phyloP scores from a whole-genome alignment of 2,329 filamentous ascomycete genomes.

The Leptographium radiaticola region DNA sequence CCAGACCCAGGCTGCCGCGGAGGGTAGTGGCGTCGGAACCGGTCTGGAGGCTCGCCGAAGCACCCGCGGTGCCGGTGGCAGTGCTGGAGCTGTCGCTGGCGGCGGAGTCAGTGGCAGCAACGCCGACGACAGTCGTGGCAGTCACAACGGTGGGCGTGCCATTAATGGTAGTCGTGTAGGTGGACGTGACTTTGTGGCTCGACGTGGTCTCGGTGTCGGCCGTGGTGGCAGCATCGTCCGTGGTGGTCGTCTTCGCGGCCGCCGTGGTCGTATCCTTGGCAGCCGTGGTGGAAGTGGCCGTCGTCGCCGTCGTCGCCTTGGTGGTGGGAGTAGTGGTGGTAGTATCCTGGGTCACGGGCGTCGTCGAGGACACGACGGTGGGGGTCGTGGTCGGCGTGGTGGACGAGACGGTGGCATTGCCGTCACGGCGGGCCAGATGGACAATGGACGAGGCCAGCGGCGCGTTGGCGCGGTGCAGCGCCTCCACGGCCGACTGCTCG shows the following conservation, averaged over 20 bases:
- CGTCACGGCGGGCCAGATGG: slow-evolving; percentile 50
- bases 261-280: neutral
- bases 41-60: slow-evolving; percentile 21
- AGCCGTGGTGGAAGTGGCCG: slow-evolving; percentile 3
- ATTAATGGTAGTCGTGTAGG: slow-evolving; percentile 32
- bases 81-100: slow-evolving; percentile 12
- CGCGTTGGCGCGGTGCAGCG: slow-evolving; percentile 46
- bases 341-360: neutral
- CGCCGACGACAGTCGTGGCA: slow-evolving; percentile 34
- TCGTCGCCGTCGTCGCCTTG: slow-evolving; percentile 5
- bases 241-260: neutral
- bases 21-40: slow-evolving; percentile 2
- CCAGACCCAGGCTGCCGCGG: slow-evolving; percentile 1
- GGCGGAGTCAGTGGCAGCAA: slow-evolving; percentile 18
- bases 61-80: slow-evolving; percentile 16
- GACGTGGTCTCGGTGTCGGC: neutral
- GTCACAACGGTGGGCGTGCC: slow-evolving; percentile 33
- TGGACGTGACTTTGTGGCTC: slow-evolving; percentile 10
- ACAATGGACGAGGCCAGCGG: slow-evolving; percentile 49
- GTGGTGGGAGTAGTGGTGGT: slow-evolving; percentile 8
- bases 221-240: neutral
- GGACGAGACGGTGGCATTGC: slow-evolving; percentile 9
- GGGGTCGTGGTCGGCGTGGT: slow-evolving; percentile 14
- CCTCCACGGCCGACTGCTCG: slow-evolving; percentile 50
- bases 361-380: neutral